Conservation (phyloP, 768 basidiomycete genomes). For the Mycena venus region DNA sequence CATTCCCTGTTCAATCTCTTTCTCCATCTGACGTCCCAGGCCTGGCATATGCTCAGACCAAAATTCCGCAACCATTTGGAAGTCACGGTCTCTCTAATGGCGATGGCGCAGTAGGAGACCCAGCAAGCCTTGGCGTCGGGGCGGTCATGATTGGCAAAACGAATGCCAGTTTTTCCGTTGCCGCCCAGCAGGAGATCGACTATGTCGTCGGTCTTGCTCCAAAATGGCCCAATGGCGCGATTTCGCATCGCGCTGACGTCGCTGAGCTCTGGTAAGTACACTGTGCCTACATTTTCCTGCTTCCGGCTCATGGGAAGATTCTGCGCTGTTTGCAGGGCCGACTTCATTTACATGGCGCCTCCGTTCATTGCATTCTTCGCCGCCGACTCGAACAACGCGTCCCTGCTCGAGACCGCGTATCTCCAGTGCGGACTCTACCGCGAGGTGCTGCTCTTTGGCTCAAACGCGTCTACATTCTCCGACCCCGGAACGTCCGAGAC, state of each 20-base stretch:
- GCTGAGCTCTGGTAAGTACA: conserved; percentile 66
- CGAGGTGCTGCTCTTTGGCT: conserved; percentile 44
- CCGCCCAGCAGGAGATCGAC: conserved; percentile 47
- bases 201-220: conserved; percentile 60
- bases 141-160: conserved; percentile 52
- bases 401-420: conserved; percentile 52
- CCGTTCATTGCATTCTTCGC: conserved; percentile 65
- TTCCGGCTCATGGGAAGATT: neutral
- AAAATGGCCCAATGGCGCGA: conserved; percentile 56
- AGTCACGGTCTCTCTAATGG: conserved; percentile 48
- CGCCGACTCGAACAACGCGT: conserved; percentile 51
- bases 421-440: conserved; percentile 56
- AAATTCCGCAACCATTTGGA: conserved; percentile 37
- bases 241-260: conserved; percentile 64
- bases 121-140: conserved; percentile 63
- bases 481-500: neutral
- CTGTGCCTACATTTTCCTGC: neutral
- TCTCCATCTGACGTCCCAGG: conserved; percentile 24
- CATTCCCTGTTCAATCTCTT: conserved; percentile 42
- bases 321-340: conserved; percentile 51
- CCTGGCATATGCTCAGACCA: conserved; percentile 34
- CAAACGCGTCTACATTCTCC: conserved; percentile 41
- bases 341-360: conserved; percentile 67
- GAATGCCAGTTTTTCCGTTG: neutral
- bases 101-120: conserved; percentile 67